phyloP scores from a whole-genome alignment of 164 flowering plant species.

The Litsea cubeba region DNA sequence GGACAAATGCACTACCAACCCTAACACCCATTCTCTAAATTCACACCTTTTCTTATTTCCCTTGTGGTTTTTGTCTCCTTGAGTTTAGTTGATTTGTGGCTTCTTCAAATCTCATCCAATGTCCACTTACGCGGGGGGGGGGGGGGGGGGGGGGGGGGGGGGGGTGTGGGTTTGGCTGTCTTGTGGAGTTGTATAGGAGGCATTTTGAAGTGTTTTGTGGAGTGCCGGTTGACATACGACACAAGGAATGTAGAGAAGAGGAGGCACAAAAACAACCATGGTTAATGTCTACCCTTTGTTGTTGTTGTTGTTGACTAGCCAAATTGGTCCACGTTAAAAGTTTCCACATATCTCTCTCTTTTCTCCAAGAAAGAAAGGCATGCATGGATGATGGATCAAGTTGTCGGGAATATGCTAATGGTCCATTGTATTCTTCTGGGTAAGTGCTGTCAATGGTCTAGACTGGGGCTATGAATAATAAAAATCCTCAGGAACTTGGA shows the following conservation, averaged over 20 bases:
- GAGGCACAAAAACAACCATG: background rate
- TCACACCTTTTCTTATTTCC: background rate
- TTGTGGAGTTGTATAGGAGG: too few species aligned
- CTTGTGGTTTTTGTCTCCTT: background rate
- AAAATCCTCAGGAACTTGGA: too few species aligned
- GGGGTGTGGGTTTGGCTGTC: too few species aligned
- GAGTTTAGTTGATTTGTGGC: background rate
- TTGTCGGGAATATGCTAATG: too few species aligned
- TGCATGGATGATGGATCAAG: too few species aligned
- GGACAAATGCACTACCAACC: conserved; percentile 5
- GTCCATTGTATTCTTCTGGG: too few species aligned
- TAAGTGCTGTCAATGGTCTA: too few species aligned
- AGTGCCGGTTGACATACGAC: background rate
- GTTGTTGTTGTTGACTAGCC: too few species aligned
- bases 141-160: background rate
- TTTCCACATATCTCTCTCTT: background rate
- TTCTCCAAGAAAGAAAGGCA: background rate
- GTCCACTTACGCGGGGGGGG: too few species aligned
- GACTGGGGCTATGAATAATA: too few species aligned
- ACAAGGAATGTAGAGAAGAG: background rate
- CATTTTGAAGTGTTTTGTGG: background rate
- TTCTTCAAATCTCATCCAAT: background rate
- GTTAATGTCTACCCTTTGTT: too few species aligned
- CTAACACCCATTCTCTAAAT: background rate
- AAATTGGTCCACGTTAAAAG: background rate